Evolutionary conservation across 257 asterid genomes (phyloP), one percentile per base, ranked within the genome.

Genomic region (Solanum piurae): DNA sequence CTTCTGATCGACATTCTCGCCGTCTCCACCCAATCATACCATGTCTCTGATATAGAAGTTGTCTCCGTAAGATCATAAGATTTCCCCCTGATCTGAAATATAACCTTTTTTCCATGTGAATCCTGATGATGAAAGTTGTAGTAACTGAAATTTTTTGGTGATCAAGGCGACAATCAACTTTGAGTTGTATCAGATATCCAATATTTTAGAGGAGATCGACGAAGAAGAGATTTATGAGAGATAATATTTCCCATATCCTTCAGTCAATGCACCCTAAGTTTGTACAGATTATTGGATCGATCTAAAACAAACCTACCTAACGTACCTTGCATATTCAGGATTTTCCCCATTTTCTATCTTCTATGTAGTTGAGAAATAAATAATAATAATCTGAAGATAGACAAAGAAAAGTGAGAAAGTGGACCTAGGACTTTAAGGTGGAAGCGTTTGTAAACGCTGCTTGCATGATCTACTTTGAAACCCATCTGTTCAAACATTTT

Each of bases 401-500:
- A 38, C 80, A 83, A 12, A 58, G 83, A 79, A 85, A 88, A 72
- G 33, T 74, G 62, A 87, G 79, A 74, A 73, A 83, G 25, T 49
- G 77, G 90, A 96, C 99, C 99, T 93, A 97, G 89, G 62, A 94
- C 90, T 94, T 93, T 95, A 87, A 95, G 89, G 89, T 93, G 98
- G 90, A 97, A 97, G 86, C 98, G 96, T 91, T 93, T 97, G 96
- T 97, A 95, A 88, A 91, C 90, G 87, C 96, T 89, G 92, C 97
- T 93, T 55, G 93, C 92, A 89, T 88, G 93, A 92, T 97, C 98
- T 90, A 95, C 95, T 89, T 92, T 95, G 92, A 95, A 95, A 72
- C 94, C 98, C 99, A 97, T 97, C 86, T 93, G 92, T 91, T 95
- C 97, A 87, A 94, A 97, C 98, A 97, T 93, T 87, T 93, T 95